Conservation (phyloP, 2,329 filamentous ascomycete genomes). For the Tricladium varicosporioides region DNA sequence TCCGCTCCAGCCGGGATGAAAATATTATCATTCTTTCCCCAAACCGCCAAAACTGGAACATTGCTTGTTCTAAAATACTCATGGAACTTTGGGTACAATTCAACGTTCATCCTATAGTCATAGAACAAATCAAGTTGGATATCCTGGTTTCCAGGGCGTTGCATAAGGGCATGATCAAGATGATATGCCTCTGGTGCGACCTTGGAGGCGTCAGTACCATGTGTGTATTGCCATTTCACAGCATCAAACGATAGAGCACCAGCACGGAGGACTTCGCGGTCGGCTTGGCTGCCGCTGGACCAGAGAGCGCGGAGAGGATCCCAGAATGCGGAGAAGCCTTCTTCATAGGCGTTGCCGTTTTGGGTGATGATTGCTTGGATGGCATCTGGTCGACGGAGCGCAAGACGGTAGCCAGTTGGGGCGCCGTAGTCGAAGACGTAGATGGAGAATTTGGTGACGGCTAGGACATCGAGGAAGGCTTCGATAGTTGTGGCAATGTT, state of each 20-base stretch:
- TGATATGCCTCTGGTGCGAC: constrained; percentile 30
- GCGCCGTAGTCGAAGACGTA: constrained; percentile 66
- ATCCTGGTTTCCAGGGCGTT: constrained; percentile 48
- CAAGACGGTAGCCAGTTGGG: constrained; percentile 52
- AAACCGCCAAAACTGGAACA: constrained; percentile 54
- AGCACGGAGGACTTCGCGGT: constrained; percentile 14
- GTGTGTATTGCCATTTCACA: constrained; percentile 26
- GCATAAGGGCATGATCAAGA: constrained; percentile 52
- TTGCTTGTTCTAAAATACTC: constrained; percentile 49
- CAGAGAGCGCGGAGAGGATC: constrained; percentile 21
- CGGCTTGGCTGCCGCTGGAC: constrained; percentile 9
- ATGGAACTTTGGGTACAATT: constrained; percentile 54
- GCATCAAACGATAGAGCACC: constrained; percentile 19
- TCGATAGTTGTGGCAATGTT: constrained; percentile 46
- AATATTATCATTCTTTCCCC: constrained; percentile 56
- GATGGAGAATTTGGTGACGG: constrained; percentile 47
- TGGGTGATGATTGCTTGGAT: constrained; percentile 55
- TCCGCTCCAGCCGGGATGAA: constrained; percentile 51
- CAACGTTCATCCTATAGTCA: constrained; percentile 55
- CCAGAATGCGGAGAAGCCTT: constrained; percentile 44
- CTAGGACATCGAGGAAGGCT: constrained; percentile 47
- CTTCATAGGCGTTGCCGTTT: constrained; percentile 60
- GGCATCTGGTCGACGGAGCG: constrained; percentile 45
- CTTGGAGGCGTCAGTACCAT: constrained; percentile 10
- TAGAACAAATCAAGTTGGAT: constrained; percentile 56